Evolutionary conservation across 768 basidiomycete genomes (phyloP).

Genomic region (Aureoboletus auriporus): DNA sequence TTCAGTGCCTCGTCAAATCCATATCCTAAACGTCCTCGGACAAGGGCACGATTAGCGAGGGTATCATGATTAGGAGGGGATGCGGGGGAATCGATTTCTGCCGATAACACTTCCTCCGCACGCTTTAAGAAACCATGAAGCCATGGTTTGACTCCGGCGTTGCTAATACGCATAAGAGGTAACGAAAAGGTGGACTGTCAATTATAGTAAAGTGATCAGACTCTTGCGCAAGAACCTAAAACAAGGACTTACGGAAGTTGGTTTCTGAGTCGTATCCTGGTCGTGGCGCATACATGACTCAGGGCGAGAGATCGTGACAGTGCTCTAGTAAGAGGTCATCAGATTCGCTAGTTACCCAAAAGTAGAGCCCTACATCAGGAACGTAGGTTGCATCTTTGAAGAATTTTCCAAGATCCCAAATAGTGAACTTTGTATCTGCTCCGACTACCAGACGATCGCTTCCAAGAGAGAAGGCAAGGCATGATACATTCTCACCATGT

Average conservation of each 20-base stretch:
- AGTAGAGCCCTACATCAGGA: background rate
- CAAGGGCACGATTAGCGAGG: conserved; percentile 14
- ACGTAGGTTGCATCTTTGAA: background rate
- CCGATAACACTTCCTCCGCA: conserved; percentile 7
- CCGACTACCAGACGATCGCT: conserved; percentile 4
- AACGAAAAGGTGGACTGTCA: conserved; percentile 5
- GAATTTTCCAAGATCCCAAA: conserved; percentile 13
- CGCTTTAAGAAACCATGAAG: conserved; percentile 10
- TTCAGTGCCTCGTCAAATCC: background rate
- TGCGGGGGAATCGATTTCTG: conserved; percentile 3
- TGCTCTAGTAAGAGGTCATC: background rate
- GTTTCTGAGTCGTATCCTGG: background rate
- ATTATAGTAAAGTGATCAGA: background rate
- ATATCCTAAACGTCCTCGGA: conserved; percentile 5
- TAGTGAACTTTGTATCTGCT: conserved; percentile 6
- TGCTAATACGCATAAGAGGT: conserved; percentile 17
- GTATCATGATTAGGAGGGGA: background rate
- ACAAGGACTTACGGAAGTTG: conserved; percentile 1
- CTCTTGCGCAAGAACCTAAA: background rate
- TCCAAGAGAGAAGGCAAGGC: conserved; percentile 10
- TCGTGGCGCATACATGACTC: conserved; percentile 6
- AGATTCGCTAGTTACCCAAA: background rate
- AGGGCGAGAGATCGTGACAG: background rate
- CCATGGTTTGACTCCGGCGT: conserved; percentile 15
- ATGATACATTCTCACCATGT: conserved; percentile 7